Conservation (phyloP, 176 grass and related monocot species). For the Lolium rigidum region DNA sequence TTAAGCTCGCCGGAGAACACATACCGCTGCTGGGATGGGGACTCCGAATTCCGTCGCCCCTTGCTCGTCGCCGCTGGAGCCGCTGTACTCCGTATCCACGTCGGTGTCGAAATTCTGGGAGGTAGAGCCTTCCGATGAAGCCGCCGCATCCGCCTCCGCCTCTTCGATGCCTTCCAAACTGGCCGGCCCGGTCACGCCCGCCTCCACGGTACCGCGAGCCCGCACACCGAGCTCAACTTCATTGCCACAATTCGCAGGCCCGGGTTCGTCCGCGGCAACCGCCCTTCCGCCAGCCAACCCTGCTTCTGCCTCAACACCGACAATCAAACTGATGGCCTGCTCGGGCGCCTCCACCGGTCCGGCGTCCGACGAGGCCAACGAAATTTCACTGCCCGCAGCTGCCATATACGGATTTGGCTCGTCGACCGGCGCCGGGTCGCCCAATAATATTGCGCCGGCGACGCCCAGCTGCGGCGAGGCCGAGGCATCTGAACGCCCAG, state of each 20-base stretch:
- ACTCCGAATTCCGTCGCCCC: constrained; percentile 13
- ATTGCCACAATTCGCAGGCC: background rate
- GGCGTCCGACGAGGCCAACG: background rate
- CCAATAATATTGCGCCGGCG: background rate
- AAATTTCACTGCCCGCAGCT: background rate
- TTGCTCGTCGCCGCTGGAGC: constrained; percentile 52
- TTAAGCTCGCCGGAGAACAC: background rate
- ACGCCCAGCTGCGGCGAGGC: background rate
- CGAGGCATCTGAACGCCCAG: background rate
- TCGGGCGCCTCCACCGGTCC: background rate
- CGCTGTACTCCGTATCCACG: constrained; percentile 51
- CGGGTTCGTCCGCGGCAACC: background rate
- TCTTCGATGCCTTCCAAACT: constrained; percentile 38
- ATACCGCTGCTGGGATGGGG: constrained; percentile 40
- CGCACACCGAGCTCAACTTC: background rate
- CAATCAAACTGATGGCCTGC: background rate
- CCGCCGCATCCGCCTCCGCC: background rate
- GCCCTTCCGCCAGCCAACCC: background rate
- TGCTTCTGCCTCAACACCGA: background rate
- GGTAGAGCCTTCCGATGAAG: constrained; percentile 53
- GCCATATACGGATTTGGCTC: background rate
- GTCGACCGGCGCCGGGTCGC: background rate
- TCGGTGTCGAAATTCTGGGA: constrained; percentile 47
- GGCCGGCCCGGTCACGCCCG: background rate
- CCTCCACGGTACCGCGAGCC: background rate